Base-by-base conservation (phyloP, 2,329 filamentous ascomycete genomes). In the Thermothelomyces thermophilus region DNA sequence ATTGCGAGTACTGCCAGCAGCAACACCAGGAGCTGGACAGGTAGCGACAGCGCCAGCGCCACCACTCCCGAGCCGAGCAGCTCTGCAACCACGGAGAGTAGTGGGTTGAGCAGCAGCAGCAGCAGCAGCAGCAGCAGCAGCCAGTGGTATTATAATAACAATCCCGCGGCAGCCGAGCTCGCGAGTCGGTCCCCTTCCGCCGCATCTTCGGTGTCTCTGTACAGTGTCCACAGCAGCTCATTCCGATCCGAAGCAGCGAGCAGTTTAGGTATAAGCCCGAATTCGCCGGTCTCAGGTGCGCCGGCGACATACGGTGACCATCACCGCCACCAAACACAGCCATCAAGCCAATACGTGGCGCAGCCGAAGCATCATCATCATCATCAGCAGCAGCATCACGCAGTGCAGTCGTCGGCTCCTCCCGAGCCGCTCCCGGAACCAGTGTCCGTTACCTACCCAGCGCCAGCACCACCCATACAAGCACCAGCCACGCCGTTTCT, bases 1-100 rank as follows among this genome's bases (percentile, higher is more conserved):
- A 58, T 63, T 20, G 52, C 52, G 19, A 53, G 46, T 14, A 30
- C n/a, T n/a, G n/a, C 31, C 17, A 28, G 16, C 48, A 42, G 17
- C 37, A 35, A 30, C 3, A 24, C 11, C 17, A 40, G 35, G 9
- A 20, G 30, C 5, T 16, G 34, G 13, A 34, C 26, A 10, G 13
- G 22, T 14, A 41, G 45, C 19, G 24, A 24, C 42, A 34, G 22
- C n/a, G n/a, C n/a, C 45, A 44, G 26, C 46, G 35, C n/a, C 24
- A 26, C 9, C 3, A 24, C 34, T 1, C n/a, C 33, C 11, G 14
- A 43, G 13, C 20, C 33, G 10, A 40, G 5, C 36, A n/a, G 19
- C 5, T 5, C 22, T 14, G 16, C 46, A 13, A 3, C 17, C 37
- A n/a, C 17, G 30, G 19, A n/a, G 4, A 37, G 28, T 37, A 26